Evolutionary conservation across 75 land plant species (phyloP).

Genomic region (Ceratopteris richardii): DNA sequence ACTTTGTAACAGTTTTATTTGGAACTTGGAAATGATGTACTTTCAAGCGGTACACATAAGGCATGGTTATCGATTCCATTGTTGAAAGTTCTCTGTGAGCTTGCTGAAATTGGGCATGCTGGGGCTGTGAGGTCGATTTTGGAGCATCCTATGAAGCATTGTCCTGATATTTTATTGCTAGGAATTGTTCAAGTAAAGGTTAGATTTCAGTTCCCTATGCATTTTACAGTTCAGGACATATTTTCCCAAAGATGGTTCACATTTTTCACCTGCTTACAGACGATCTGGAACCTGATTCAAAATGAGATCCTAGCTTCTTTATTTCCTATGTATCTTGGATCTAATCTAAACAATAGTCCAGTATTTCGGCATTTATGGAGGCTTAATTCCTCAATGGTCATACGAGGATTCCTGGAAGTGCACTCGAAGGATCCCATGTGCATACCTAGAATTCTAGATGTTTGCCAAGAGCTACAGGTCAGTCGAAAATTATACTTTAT

Average conservation of each 20-base stretch:
- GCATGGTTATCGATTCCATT: conserved; percentile 86
- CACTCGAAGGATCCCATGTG: conserved; percentile 31
- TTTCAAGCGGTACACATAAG: conserved; percentile 34
- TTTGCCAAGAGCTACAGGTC: conserved; percentile 41
- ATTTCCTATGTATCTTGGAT: conserved; percentile 36
- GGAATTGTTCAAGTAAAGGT: conserved; percentile 69
- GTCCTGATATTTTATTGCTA: conserved; percentile 60
- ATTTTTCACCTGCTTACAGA: conserved; percentile 28
- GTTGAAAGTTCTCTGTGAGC: conserved; percentile 60
- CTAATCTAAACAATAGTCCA: conserved; percentile 15
- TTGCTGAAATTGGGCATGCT: conserved; percentile 80
- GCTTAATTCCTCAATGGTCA: conserved; percentile 41
- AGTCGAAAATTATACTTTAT: background rate
- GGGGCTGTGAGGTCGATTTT: conserved; percentile 42
- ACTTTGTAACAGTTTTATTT: conserved; percentile 22
- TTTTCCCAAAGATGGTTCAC: background rate
- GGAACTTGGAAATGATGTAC: conserved; percentile 29
- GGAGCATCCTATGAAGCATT: conserved; percentile 57
- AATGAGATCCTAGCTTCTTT: conserved; percentile 43
- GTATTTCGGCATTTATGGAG: conserved; percentile 50
- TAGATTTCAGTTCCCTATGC: conserved; percentile 1
- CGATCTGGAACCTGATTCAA: conserved; percentile 63
- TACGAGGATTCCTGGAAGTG: conserved; percentile 37
- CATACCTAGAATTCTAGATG: conserved; percentile 36
- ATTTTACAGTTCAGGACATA: conserved; percentile 3